Evolutionary conservation across 306 rosid genomes (phyloP).

Genomic region (Lagenaria siceraria): DNA sequence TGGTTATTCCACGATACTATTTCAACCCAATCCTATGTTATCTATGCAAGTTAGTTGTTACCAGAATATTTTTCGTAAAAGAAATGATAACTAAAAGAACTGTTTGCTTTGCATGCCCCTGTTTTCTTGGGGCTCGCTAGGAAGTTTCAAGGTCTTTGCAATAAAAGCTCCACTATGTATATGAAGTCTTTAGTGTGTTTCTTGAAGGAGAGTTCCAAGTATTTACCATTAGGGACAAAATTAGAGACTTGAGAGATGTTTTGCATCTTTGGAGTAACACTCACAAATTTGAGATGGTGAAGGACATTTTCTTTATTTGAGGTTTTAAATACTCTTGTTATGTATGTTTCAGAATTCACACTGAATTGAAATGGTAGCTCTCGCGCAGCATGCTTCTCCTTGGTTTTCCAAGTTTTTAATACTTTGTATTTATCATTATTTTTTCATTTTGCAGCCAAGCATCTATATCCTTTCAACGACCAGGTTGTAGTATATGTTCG

Average conservation of each 20-base stretch:
- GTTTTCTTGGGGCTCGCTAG: not conserved
- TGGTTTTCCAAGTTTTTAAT: not conserved
- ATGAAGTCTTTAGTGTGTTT: not conserved
- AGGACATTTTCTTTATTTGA: too few species aligned
- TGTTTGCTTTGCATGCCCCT: not conserved
- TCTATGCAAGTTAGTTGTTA: not conserved
- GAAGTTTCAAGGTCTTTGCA: not conserved
- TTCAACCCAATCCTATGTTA: not conserved
- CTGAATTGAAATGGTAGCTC: not conserved
- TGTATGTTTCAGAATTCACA: not conserved
- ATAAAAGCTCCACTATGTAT: not conserved
- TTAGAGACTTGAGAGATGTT: not conserved
- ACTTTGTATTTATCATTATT: not conserved
- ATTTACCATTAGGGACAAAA: not conserved
- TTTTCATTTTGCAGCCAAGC: conserved; percentile 41
- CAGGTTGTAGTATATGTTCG: conserved; percentile 62
- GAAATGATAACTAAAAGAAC: not conserved
- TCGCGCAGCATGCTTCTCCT: not conserved
- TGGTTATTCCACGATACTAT: not conserved
- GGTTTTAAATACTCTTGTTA: too few species aligned
- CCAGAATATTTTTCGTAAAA: not conserved
- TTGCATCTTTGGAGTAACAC: not conserved
- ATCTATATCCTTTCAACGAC: conserved; percentile 66
- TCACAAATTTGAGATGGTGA: not conserved
- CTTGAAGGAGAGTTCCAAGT: not conserved